Evolutionary conservation across 805 yeast genomes (phyloP), one percentile per base, ranked within the genome.

Genomic region (Pichia thaimueangensis): DNA sequence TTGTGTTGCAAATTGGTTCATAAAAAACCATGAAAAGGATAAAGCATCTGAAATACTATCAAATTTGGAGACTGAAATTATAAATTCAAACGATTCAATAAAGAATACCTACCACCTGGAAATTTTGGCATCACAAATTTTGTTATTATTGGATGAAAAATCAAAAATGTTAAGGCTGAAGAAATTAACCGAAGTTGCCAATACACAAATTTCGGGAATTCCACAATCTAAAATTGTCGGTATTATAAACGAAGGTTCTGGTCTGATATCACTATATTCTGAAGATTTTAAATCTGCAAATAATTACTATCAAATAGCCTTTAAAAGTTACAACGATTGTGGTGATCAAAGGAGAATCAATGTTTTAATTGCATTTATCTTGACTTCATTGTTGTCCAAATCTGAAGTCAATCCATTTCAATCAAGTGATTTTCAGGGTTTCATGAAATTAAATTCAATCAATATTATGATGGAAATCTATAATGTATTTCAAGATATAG

Each of bases 161-260:
- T 53, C 68, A 22, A 51, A 66, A 24, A 47, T 65, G 3, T 27
- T 41, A 3, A 57, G 60, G 33, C 42, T 82, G 33, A 67, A 68
- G 41, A 64, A 69, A 37, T 63, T 80, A 17, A 76, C 82, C 49
- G 60, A 66, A 22, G 64, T 74, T 46, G 67, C 81, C 0, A 49
- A 64, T n/a, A 49, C 59, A 6, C 64, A 80, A 17, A 71, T 74
- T 7, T 67, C 79, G 0, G 83, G 86, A 2, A 80, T 83, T 3
- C 83, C 88, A 1, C 94, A 86, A 54, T 88, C 94, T 1, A 67
- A 73, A 37, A 78, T 82, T 22, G 67, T 79, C 59, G 95, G 91
- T 1, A 73, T 81, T n/a, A 73, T 86, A 21, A 71, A 77, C 47
- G 91, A 85, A 57, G 80, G 86, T 49, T 86, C 87, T 0, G 95